Percentiles rank a stretch among this genome's conserved stretches.
Evolutionary conservation across 345 rosid species (phyloP).

Genomic region (Populus simonii): DNA sequence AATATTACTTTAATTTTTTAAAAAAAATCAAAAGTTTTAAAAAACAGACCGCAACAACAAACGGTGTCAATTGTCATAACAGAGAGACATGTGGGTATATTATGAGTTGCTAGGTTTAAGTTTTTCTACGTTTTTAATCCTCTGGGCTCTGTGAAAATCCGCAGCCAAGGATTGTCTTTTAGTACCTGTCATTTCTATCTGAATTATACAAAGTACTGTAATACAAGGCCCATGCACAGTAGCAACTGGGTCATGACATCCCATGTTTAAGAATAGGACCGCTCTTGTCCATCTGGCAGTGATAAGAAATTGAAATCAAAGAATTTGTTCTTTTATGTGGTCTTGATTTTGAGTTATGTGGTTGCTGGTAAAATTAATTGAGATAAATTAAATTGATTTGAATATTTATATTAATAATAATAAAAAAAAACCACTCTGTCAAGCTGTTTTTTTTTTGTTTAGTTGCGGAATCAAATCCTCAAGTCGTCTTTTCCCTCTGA

Average conservation of each 20-base stretch:
- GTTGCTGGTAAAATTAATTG: too few species aligned
- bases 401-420: too few species aligned
- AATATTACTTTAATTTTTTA: too few species aligned
- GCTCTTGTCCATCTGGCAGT: not conserved
- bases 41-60: too few species aligned
- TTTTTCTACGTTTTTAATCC: not conserved
- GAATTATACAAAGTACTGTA: not conserved
- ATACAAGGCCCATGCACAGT: not conserved
- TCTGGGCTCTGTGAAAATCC: not conserved
- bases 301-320: too few species aligned
- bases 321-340: too few species aligned
- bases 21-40: too few species aligned
- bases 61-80: too few species aligned
- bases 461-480: not conserved
- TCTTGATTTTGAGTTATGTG: too few species aligned
- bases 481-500: not conserved
- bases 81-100: not conserved
- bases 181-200: not conserved
- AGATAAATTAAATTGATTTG: too few species aligned
- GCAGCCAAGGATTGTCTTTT: not conserved
- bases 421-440: not conserved
- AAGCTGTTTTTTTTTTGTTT: not conserved
- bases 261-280: not conserved
- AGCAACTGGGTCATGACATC: not conserved
- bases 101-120: not conserved